Evolutionary conservation across 495 filamentous ascomycete genomes (phyloP), one percentile per base, ranked within the genome.

Genomic region (Saxophila tyrrhenica): DNA sequence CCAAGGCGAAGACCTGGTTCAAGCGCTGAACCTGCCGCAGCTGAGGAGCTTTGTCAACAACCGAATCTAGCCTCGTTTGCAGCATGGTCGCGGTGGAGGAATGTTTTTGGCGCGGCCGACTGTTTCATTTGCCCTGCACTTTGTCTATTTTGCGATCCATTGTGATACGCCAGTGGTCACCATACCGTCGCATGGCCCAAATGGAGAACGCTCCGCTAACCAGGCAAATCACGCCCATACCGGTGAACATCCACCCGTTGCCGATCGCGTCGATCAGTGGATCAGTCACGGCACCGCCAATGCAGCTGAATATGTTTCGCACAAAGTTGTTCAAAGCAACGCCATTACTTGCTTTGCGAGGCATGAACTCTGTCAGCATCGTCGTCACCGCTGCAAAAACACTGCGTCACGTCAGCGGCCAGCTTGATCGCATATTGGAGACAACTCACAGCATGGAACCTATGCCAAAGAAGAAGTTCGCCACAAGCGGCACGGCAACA

Each of bases 361-460:
- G 88, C 79, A 96, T 84, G 69, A 97, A 94, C 65, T 97, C 91
- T 0, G 67, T 73, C 24, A 71, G 55, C 68, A 72, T 70, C 3
- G 69, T 71, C 2, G 64, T 66, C 7, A 56, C 51, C 45, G 13
- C 19, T 5, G 41, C 19, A n/a, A 44, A 44, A 5, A 44, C n/a
- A 5, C 29, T 35, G n/a, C n/a, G n/a, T n/a, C n/a, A n/a, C n/a
- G n/a, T n/a, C n/a, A n/a, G n/a, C n/a, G n/a, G n/a, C n/a, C n/a
- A n/a, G n/a, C n/a, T n/a, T n/a, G n/a, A n/a, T n/a, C n/a, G n/a
- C n/a, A n/a, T n/a, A n/a, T n/a, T n/a, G n/a, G n/a, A n/a, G n/a
- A n/a, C n/a, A n/a, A 97, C 95, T 21, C 95, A 85, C 16, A 97
- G 72, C 91, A 97, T 96, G 45, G 76, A 82, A 3, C 88, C 88